phyloP scores from a whole-genome alignment of 192 early-diverging fungal genomes.

The Coemansia sp. region DNA sequence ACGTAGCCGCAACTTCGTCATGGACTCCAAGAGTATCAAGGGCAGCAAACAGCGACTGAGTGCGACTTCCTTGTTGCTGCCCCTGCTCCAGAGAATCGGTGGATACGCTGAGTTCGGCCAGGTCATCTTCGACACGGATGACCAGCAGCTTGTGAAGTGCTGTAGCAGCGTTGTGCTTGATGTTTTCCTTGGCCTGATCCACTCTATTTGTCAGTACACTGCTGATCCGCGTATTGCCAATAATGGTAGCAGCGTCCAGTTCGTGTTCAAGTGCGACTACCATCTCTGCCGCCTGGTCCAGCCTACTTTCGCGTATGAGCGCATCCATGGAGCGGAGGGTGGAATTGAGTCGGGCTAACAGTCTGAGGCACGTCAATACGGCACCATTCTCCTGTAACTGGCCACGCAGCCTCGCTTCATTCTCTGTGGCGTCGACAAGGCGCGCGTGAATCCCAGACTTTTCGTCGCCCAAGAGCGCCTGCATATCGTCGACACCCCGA shows the following conservation, averaged over 20 bases:
- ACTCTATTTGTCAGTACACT: slow-evolving; percentile 11
- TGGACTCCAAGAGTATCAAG: slow-evolving; percentile 19
- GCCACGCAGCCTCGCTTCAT: not conserved
- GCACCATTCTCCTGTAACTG: slow-evolving; percentile 14
- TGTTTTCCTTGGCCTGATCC: slow-evolving; percentile 14
- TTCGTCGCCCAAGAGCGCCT: slow-evolving; percentile 32
- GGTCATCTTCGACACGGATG: not conserved
- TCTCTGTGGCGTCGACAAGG: slow-evolving; percentile 17
- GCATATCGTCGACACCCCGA: slow-evolving; percentile 31
- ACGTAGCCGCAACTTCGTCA: not conserved
- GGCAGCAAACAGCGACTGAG: slow-evolving; percentile 15
- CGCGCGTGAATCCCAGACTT: slow-evolving; percentile 26
- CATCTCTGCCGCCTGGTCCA: slow-evolving; percentile 18
- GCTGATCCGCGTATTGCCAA: slow-evolving; percentile 20
- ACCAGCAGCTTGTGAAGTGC: slow-evolving; percentile 2
- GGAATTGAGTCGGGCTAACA: slow-evolving; percentile 15
- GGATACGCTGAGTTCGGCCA: not conserved
- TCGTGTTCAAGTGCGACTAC: slow-evolving; percentile 2
- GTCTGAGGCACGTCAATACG: slow-evolving; percentile 15
- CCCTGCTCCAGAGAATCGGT: not conserved
- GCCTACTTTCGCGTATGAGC: not conserved
- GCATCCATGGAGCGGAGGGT: slow-evolving; percentile 16
- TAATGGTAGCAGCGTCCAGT: not conserved
- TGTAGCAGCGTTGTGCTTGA: slow-evolving; percentile 16
- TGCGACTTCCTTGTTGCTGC: not conserved